Evolutionary conservation across 225 moss, liverwort and hornwort species (phyloP).

Genomic region (Polytrichum commune): DNA sequence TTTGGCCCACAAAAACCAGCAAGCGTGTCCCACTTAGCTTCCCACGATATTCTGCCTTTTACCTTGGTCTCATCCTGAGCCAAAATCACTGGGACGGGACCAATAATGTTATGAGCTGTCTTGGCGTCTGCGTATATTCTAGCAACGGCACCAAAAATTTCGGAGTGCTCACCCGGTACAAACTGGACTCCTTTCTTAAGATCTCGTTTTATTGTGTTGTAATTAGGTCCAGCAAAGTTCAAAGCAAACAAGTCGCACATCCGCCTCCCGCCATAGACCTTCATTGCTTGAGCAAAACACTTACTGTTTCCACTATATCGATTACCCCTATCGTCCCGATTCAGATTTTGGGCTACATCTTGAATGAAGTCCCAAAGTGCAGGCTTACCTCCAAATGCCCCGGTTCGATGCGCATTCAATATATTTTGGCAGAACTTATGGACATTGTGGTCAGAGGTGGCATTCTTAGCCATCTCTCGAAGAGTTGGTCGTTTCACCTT

Average conservation of each 20-base stretch:
- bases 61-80: too few species aligned
- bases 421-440: background rate
- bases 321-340: background rate
- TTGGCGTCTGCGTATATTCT: background rate
- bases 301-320: too few species aligned
- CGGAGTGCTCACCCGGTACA: background rate
- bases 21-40: background rate
- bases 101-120: too few species aligned
- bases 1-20: slow-evolving; percentile 4
- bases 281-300: too few species aligned
- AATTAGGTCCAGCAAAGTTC: background rate
- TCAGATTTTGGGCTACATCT: background rate
- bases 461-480: too few species aligned
- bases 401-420: background rate
- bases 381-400: background rate
- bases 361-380: background rate
- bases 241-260: background rate
- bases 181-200: background rate
- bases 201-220: background rate
- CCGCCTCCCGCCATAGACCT: too few species aligned
- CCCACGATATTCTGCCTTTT: background rate
- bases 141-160: background rate
- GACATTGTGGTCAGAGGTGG: background rate
- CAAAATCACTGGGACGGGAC: too few species aligned
- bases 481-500: too few species aligned